phyloP scores from a whole-genome alignment of 164 flowering plant species.

The Stephania japonica region DNA sequence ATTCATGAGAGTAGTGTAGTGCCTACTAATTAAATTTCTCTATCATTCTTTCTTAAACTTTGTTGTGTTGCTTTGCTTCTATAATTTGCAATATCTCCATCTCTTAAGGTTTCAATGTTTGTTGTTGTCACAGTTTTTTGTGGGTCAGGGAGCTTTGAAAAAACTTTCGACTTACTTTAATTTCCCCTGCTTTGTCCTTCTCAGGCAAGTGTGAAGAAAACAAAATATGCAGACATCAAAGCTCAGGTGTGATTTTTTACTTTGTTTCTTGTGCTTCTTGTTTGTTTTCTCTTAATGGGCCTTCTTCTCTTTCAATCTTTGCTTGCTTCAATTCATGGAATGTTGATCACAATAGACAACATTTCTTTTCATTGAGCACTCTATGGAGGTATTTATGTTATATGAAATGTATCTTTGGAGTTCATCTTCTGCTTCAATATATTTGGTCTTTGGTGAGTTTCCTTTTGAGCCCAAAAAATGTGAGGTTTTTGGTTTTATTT shows the following conservation, averaged over 20 bases:
- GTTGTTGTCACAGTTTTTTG: background rate
- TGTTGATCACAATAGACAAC: background rate
- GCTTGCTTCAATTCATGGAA: background rate
- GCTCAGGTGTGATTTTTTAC: constrained; percentile 23
- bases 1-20: background rate
- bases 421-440: background rate
- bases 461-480: background rate
- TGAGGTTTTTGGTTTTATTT: background rate
- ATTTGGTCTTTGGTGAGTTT: background rate
- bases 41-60: constrained; percentile 7
- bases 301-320: background rate
- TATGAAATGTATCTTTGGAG: background rate
- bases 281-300: background rate
- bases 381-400: background rate
- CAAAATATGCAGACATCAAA: constrained; percentile 56
- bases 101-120: background rate
- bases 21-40: background rate
- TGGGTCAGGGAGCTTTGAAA: constrained; percentile 2
- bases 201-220: constrained; percentile 9
- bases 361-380: background rate
- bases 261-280: background rate
- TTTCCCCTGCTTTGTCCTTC: background rate
- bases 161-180: background rate
- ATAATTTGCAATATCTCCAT: background rate
- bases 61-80: constrained; percentile 3